A percentile compares a stretch with the other conserved stretches of the same genome.
Evolutionary conservation across 257 asterid species (phyloP).

Genomic region (Cordia subcordata): DNA sequence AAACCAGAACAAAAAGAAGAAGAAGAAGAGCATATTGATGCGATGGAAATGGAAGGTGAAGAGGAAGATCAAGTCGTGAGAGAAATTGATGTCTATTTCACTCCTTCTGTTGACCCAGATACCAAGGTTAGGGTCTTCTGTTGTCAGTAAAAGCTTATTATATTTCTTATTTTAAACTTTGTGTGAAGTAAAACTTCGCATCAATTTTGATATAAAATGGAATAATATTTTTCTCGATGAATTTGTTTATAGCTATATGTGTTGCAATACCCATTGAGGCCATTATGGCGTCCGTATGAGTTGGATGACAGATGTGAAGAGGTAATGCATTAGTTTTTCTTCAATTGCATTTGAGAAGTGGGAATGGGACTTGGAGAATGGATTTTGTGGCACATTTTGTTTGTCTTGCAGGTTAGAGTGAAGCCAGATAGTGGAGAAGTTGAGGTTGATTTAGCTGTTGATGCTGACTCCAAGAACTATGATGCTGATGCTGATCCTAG

Average conservation of each 20-base stretch:
- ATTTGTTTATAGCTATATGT: conserved; percentile 43
- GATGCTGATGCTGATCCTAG: conserved; percentile 40
- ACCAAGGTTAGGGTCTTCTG: conserved; percentile 30
- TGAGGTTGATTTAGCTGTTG: conserved; percentile 74
- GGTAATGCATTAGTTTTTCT: conserved; percentile 28
- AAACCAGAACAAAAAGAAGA: conserved; percentile 4
- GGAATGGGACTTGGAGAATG: neutral
- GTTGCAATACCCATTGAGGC: conserved; percentile 78
- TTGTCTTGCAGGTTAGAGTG: conserved; percentile 80
- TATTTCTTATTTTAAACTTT: neutral
- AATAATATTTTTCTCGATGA: neutral
- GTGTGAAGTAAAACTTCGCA: neutral
- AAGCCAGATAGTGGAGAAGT: conserved; percentile 47
- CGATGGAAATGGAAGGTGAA: conserved; percentile 21
- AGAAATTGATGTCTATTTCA: conserved; percentile 67
- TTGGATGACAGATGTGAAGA: conserved; percentile 61
- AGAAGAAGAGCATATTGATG: conserved; percentile 20
- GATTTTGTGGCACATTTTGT: neutral
- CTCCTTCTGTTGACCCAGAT: conserved; percentile 43
- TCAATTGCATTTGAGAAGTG: neutral
- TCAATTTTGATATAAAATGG: neutral
- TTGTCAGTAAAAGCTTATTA: neutral
- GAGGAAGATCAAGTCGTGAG: conserved; percentile 50
- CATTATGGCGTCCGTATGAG: conserved; percentile 82
- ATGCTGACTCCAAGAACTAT: conserved; percentile 57